Evolutionary conservation across 768 basidiomycete genomes (phyloP).

Genomic region (Lenzites betulinus): DNA sequence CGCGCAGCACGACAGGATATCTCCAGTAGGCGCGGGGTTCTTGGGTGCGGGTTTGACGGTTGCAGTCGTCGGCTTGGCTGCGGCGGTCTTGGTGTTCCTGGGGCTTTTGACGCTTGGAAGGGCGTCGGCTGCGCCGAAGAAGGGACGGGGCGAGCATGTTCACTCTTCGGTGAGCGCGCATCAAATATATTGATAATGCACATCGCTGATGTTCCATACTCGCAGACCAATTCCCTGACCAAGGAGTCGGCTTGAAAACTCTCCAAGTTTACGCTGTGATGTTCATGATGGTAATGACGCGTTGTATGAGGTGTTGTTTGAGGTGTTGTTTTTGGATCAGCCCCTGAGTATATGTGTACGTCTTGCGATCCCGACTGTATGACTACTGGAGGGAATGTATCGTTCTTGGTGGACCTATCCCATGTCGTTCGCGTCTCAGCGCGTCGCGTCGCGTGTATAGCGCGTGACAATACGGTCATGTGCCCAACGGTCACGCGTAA

Average conservation of each 20-base stretch:
- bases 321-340: no score
- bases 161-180: constrained; percentile 7
- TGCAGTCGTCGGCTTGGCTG: constrained; percentile 16
- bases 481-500: not conserved
- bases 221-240: constrained; percentile 9
- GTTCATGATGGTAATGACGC: no score
- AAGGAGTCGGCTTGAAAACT: constrained; percentile 9
- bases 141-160: not conserved
- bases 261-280: no score
- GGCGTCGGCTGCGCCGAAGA: not conserved
- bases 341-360: not conserved
- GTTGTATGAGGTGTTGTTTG: no score
- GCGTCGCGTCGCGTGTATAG: not conserved
- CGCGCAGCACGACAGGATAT: constrained; percentile 41
- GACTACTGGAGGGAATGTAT: not conserved
- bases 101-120: constrained; percentile 15
- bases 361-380: not conserved
- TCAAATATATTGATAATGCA: no score
- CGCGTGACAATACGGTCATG: not conserved
- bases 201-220: no score
- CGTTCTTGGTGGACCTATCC: not conserved
- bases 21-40: constrained; percentile 65
- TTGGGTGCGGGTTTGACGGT: constrained; percentile 54
- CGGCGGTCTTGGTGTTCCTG: constrained; percentile 19
- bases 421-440: no score